Evolutionary conservation across 768 basidiomycete species (phyloP).

Genomic region (Naganishia antarctica): DNA sequence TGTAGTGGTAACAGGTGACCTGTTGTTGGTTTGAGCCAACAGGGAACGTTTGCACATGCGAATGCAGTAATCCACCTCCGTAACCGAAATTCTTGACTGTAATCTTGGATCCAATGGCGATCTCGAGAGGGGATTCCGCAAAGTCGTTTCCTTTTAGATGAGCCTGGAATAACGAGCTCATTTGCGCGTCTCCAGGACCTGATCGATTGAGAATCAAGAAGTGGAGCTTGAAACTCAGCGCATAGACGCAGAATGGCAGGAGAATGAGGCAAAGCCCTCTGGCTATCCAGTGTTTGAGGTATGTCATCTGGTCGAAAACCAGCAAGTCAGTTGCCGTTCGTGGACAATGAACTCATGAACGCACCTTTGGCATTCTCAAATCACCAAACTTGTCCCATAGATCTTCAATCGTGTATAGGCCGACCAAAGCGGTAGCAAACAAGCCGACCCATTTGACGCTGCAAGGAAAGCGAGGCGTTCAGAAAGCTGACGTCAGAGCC

Average conservation of each 20-base stretch:
- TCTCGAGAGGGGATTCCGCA: conserved; percentile 78
- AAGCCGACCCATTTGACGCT: conserved; percentile 96
- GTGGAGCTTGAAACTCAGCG: conserved; percentile 90
- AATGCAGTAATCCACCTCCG: conserved; percentile 93
- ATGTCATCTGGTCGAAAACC: conserved; percentile 61
- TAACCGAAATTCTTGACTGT: conserved; percentile 97
- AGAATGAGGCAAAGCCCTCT: conserved; percentile 78
- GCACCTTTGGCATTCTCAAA: conserved; percentile 77
- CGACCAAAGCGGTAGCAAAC: conserved; percentile 90
- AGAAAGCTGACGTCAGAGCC: conserved; percentile 4
- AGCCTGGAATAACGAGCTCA: conserved; percentile 98
- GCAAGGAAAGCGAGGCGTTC: neutral
- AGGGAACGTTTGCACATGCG: conserved; percentile 92
- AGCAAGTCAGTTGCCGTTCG: neutral
- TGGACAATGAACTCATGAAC: conserved; percentile 43
- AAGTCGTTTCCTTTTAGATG: conserved; percentile 93
- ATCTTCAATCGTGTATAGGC: conserved; percentile 93
- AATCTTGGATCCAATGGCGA: conserved; percentile 82
- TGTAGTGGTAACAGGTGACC: conserved; percentile 99
- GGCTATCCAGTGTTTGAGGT: conserved; percentile 85
- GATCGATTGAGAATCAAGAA: conserved; percentile 90
- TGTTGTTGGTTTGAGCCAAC: conserved; percentile 90
- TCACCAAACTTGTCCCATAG: conserved; percentile 99
- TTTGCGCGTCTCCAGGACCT: conserved; percentile 95
- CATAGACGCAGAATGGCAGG: conserved; percentile 85